These are phyloP conservation scores for Plasmodium gallinaceum DNA, from an alignment of 169 alveolate species.

Conservation along the genomic window DNA sequence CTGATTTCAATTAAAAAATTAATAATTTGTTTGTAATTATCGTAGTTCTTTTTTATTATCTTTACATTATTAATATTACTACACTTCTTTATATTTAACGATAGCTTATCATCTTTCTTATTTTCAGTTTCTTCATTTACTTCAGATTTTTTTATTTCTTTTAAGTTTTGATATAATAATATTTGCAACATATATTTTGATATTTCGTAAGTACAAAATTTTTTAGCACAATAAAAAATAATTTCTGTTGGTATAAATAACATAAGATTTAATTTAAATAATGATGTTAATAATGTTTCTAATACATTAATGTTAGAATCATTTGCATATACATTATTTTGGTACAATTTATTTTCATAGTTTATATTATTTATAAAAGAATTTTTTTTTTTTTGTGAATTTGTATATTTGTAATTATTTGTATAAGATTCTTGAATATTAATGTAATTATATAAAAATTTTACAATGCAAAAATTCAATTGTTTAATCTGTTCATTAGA, in stretches of 20 bases:
- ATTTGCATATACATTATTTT: constrained; percentile 39
- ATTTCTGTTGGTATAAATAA: constrained; percentile 39
- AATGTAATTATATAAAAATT: constrained; percentile 47
- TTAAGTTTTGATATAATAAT: constrained; percentile 18
- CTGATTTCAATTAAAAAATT: constrained; percentile 57
- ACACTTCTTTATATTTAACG: not conserved
- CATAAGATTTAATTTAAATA: constrained; percentile 24
- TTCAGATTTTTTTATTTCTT: constrained; percentile 8
- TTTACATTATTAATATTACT: not conserved
- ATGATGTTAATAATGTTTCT: constrained; percentile 42
- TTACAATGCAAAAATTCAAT: constrained; percentile 46
- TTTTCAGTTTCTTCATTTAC: not conserved
- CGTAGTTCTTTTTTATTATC: not conserved
- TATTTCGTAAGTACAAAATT: constrained; percentile 45
- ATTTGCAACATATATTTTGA: constrained; percentile 30
- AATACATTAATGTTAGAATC: constrained; percentile 38
- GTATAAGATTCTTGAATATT: constrained; percentile 12
- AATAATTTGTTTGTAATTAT: constrained; percentile 34
- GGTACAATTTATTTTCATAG: constrained; percentile 15
- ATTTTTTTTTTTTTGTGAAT: not conserved
- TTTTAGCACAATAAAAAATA: constrained; percentile 47
- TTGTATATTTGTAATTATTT: constrained; percentile 4
- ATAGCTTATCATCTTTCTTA: not conserved
- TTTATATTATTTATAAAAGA: too few relatives aligned
- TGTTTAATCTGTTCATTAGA: constrained; percentile 20